Evolutionary conservation across 2,329 filamentous ascomycete species (phyloP).

Genomic region (Dryadomyces quercivorus): DNA sequence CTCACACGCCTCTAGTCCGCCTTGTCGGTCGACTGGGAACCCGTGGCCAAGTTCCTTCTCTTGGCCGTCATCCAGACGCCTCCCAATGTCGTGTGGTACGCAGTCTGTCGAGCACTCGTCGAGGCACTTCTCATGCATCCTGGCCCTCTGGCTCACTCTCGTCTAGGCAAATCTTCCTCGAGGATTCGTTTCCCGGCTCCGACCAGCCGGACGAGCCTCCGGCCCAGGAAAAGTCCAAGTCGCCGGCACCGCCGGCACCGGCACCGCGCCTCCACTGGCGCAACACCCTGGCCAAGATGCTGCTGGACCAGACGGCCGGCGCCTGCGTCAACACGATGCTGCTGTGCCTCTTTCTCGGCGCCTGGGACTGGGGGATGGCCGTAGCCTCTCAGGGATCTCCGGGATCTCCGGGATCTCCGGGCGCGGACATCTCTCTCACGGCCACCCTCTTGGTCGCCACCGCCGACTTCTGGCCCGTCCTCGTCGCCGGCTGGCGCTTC

Average conservation of each 20-base stretch:
- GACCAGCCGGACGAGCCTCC: background rate
- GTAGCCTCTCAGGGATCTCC: background rate
- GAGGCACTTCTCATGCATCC: too few species aligned
- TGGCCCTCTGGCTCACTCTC: background rate
- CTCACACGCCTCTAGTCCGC: conserved; percentile 30
- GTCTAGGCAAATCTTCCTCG: conserved; percentile 61
- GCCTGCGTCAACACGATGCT: conserved; percentile 52
- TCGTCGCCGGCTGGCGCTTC: conserved; percentile 57
- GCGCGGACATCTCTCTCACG: conserved; percentile 14
- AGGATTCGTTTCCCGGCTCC: conserved; percentile 59
- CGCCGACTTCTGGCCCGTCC: conserved; percentile 50
- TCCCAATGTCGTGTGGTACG: conserved; percentile 71
- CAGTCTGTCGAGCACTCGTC: too few species aligned
- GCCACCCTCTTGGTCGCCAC: conserved; percentile 26
- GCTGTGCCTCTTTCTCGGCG: conserved; percentile 44
- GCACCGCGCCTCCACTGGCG: conserved; percentile 35
- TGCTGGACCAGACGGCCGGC: conserved; percentile 57
- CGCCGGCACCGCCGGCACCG: conserved; percentile 16
- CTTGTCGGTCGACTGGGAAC: conserved; percentile 50
- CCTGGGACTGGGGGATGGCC: conserved; percentile 18
- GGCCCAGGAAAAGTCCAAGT: conserved; percentile 15
- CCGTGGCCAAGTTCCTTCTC: conserved; percentile 64
- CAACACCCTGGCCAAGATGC: conserved; percentile 56
- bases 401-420: background rate
- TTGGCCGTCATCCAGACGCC: conserved; percentile 64